Evolutionary conservation across 2,329 filamentous ascomycete species (phyloP), one percentile per base, ranked within the genome.

Genomic region (Colletotrichum theobromicola): DNA sequence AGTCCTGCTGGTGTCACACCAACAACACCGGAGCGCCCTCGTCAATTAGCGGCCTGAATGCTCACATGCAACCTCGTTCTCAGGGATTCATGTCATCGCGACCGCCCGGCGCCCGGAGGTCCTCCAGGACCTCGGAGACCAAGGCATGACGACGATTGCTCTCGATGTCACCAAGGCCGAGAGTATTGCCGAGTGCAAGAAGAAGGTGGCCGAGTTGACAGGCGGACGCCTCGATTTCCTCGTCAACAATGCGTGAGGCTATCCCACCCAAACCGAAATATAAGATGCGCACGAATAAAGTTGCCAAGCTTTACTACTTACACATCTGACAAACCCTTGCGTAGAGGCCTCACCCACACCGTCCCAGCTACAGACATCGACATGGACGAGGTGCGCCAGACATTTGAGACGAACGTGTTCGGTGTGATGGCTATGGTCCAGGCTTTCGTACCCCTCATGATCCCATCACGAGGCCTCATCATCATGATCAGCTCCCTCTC

Each of bases 391-490:
- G 88, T 89, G 6, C 88, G 89, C 72, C 80, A 83, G 74, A 89
- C 88, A 3, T 91, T 89, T 67, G 89, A 91, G 80, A 87, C 88
- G 76, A 91, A 91, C 77, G 88, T 91, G 53, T 90, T 91, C 75
- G 87, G 87, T 55, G 85, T 88, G 77, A 90, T 91, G 88, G 85
- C 87, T 79, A 89, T 89, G 84, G 86, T 86, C 67, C 84, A 89
- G 77, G 83, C 85, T 34, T 91, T 91, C 77, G 81, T 85, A 13
- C 83, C 84, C 68, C 84, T 87, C 57, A 85, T 91, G 28, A 88
- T 90, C 64, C 80, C 85, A 18, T 83, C 88, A 0, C 84, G 83
- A 28, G 89, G 90, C 0, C 83, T 90, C 12, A 86, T 91, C 79
- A 80, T 91, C 82, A 90, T 90, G 81, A 87, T 90, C 72, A 88